Base-by-base conservation (phyloP, 768 basidiomycete species). In the Strobilomyces confusus region DNA sequence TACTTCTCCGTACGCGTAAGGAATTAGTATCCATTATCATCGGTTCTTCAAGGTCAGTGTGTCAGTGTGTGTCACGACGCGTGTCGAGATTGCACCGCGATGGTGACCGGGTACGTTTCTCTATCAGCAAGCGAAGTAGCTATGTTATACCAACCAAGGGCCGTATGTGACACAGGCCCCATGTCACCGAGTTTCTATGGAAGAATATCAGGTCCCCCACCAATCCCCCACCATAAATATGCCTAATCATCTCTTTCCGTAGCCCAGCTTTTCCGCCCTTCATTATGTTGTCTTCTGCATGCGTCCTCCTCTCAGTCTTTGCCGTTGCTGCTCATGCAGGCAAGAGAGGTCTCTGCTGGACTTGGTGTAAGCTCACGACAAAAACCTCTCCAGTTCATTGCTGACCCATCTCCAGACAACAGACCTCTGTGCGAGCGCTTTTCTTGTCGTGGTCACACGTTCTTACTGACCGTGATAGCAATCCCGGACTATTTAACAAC, bases 321-420 rank as follows among this genome's bases (percentile, higher is more conserved):
- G 26, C 54, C 1, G 32, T 48, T 13, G 47, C 52, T 25, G 64
- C 58, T 32, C 62, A 57, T 14, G 73, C 73, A 23, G 73, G 73
- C 23, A 74, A 74, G 58, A 65, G 72, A 19, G 73, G 73, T 40
- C 65, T 74, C 20, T 57, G 58, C 42, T 74, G 73, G 73, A 57
- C 73, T 32, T 75, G 58, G 58, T 75, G 70, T 71, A 55, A 54
- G 65, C 14, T 40, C 1, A 0, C 11, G 37, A 11, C 11, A 4
- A 25, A 20, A 3, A 23, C 8, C 20, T 40, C 5, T 36, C 9
- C 1, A 4, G 11, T 1, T 29, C 8, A 1, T 48, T 0, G 15
- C 14, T 62, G 41, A 65, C 40, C 4, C 8, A 48, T 29, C 44
- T 20, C 41, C 40, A 71, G 69, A 56, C 34, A 70, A 73, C 48